These are phyloP conservation scores for Kingdonia uniflora DNA, from an alignment of 164 flowering plant genomes.

Conservation along the genomic window DNA sequence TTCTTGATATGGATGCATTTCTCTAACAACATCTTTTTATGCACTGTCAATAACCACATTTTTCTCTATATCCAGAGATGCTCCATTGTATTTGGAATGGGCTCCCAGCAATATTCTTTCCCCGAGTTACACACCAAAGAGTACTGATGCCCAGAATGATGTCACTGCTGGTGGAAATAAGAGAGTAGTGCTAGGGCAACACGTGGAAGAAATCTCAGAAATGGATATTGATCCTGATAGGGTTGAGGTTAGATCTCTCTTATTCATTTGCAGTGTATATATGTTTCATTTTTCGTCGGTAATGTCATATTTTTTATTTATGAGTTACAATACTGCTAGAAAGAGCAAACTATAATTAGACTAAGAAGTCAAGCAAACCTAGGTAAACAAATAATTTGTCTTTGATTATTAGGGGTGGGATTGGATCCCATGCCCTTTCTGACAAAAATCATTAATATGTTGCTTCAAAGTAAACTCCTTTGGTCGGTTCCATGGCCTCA, in stretches of 20 bases:
- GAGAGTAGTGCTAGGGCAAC: slow-evolving; percentile 50
- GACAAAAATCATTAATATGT: too few relatives aligned
- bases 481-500: too few relatives aligned
- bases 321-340: too few relatives aligned
- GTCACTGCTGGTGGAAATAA: slow-evolving; percentile 42
- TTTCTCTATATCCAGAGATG: slow-evolving; percentile 38
- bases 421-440: too few relatives aligned
- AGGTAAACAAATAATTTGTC: too few relatives aligned
- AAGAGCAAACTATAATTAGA: too few relatives aligned
- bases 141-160: slow-evolving; percentile 15
- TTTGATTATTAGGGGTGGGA: too few relatives aligned
- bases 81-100: slow-evolving; percentile 92
- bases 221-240: slow-evolving; percentile 75
- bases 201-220: slow-evolving; percentile 41
- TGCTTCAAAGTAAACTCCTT: too few relatives aligned
- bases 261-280: background rate
- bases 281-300: too few relatives aligned
- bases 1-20: too few relatives aligned
- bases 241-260: slow-evolving; percentile 50
- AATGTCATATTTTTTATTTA: too few relatives aligned
- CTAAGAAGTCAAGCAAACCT: too few relatives aligned
- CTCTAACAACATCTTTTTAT: background rate
- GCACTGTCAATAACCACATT: background rate
- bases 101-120: slow-evolving; percentile 67
- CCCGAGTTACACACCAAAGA: slow-evolving; percentile 20